These are phyloP conservation scores for Calycina herbarum DNA, from an alignment of 2,329 filamentous ascomycete genomes.

Conservation along the genomic window DNA sequence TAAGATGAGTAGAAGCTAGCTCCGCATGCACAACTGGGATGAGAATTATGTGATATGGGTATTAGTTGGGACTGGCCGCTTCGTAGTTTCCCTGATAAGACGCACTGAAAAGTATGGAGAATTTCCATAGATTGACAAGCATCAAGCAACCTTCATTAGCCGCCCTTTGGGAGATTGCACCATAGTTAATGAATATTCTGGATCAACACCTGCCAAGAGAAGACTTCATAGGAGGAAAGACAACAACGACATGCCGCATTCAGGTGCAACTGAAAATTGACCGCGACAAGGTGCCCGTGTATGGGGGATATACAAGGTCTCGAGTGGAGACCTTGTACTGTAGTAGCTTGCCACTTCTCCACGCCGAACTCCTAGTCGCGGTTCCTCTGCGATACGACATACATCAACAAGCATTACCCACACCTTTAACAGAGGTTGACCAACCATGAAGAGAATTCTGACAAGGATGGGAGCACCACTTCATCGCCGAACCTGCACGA, in stretches of 20 bases:
- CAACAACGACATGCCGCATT: background rate
- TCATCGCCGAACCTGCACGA: conserved; percentile 7
- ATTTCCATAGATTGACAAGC: background rate
- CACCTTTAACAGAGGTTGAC: no score
- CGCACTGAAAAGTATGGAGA: background rate
- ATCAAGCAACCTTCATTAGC: background rate
- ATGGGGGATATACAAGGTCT: background rate
- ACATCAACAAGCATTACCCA: no score
- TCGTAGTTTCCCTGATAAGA: background rate
- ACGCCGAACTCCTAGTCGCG: background rate
- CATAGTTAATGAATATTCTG: background rate
- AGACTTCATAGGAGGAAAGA: background rate
- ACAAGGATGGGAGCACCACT: background rate
- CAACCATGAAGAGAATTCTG: background rate
- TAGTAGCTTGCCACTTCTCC: background rate
- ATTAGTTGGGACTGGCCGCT: background rate
- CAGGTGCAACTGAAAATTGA: background rate
- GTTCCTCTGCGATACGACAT: no score
- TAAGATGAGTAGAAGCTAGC: background rate
- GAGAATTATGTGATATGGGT: background rate
- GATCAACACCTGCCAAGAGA: conserved; percentile 2
- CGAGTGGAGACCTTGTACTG: background rate
- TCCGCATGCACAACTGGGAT: background rate
- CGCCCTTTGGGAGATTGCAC: background rate
- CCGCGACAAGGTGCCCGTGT: background rate